Evolutionary conservation across 305 asterid genomes (phyloP), one percentile per base, ranked within the genome.

Genomic region (Rubia tinctorum): DNA sequence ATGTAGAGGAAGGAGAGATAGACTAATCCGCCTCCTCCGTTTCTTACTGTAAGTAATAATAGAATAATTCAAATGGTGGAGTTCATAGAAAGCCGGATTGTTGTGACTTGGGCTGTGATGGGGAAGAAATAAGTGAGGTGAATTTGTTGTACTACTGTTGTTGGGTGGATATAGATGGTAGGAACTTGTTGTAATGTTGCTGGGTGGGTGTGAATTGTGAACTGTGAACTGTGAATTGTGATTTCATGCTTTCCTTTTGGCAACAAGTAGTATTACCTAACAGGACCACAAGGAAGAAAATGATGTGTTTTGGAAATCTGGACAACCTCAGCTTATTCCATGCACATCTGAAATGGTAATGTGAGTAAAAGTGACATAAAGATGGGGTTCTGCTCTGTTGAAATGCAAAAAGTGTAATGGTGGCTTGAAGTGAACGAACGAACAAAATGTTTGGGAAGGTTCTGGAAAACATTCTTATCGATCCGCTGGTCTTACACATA

Each of bases 1-100:
- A 87, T 75, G 88, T 83, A 8, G 98, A 93, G 80, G 97, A 93
- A 81, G 98, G 98, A 58, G 92, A 93, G 77, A 88, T 93, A 56
- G 90, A 91, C 81, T 88, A 81, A 79, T 49, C 23, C 49, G n/a
- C 62, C 67, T 18, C 59, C 59, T 53, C 23, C 59, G 18, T 7
- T 53, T 53, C 18, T 53, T 5, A 18, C 56, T 53, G 59, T 53
- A 53, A 53, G 59, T 53, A 53, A 53, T 18, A 53, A 53, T 53
- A 53, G 59, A 17, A 53, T 6, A 53, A 53, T 18, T 4, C 42
- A 62, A 23, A 23, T 60, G 11, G 12, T 22, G 8, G 17, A 2
- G 63, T 20, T 56, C 2, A 34, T 43, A 17, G 69, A 53, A 53
- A 53, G 60, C 0, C 5, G 8, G 20, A 53, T 53, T 2, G 49